A percentile compares a stretch with the other conserved stretches of the same genome.
Conservation (phyloP, 2,329 filamentous ascomycete species). For the Penicillium sclerotigenum region DNA sequence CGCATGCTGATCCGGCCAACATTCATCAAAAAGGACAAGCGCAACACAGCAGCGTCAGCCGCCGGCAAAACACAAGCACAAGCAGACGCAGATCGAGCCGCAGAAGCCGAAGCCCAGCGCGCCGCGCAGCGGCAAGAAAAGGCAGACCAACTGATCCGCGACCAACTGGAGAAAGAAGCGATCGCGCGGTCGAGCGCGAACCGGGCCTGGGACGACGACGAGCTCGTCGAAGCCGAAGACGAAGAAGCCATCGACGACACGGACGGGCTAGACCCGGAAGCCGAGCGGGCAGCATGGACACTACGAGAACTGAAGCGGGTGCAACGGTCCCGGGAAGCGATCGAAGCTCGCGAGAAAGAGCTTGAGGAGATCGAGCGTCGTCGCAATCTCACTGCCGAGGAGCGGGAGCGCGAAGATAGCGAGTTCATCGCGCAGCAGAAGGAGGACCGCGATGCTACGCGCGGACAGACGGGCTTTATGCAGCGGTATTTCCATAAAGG, state of each 20-base stretch:
- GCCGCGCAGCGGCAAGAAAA: constrained; percentile 63
- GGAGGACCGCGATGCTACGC: constrained; percentile 68
- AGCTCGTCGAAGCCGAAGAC: constrained; percentile 62
- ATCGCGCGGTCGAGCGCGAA: constrained; percentile 71
- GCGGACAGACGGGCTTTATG: constrained; percentile 83
- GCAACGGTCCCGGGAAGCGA: constrained; percentile 78
- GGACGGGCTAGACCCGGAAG: constrained; percentile 80
- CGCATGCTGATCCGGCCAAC: constrained; percentile 62
- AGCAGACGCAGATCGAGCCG: constrained; percentile 35
- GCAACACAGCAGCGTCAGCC: constrained; percentile 32
- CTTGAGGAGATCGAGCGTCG: constrained; percentile 85
- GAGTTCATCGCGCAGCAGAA: constrained; percentile 73
- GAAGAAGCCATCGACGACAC: constrained; percentile 81
- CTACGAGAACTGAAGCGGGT: constrained; percentile 85
- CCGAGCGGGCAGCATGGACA: constrained; percentile 90
- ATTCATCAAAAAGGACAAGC: constrained; percentile 63
- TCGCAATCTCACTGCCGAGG: constrained; percentile 79
- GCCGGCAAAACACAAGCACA: constrained; percentile 17
- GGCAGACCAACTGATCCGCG: constrained; percentile 77
- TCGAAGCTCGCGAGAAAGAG: constrained; percentile 80
- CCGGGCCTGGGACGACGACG: constrained; percentile 76
- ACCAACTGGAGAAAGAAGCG: constrained; percentile 79
- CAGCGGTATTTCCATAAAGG: constrained; percentile 97
- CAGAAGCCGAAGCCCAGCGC: constrained; percentile 40
- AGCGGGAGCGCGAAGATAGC: constrained; percentile 80